Evolutionary conservation across 2,329 filamentous ascomycete species (phyloP).

Genomic region (Stagonosporopsis rhizophila): DNA sequence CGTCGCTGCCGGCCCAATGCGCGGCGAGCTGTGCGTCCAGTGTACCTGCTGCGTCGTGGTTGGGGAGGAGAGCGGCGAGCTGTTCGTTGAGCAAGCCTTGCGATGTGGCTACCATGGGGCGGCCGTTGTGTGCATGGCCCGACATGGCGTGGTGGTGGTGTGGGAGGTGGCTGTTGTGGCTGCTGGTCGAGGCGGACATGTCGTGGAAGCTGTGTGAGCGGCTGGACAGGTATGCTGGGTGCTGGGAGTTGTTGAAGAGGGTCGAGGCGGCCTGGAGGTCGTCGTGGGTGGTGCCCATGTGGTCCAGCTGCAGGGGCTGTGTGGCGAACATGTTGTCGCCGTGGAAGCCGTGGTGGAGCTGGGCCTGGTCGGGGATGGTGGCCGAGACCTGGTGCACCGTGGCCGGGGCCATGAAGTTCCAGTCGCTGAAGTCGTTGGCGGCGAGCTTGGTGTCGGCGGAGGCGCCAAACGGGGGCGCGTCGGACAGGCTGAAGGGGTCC

Average conservation of each 20-base stretch:
- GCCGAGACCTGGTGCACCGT: conserved; percentile 45
- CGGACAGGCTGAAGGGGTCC: conserved; percentile 35
- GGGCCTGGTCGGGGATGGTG: conserved; percentile 45
- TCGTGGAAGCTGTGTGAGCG: conserved; percentile 34
- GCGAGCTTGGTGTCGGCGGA: conserved; percentile 31
- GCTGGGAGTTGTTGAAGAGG: conserved; percentile 44
- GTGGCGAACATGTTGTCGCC: conserved; percentile 28
- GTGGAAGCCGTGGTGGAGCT: conserved; percentile 37
- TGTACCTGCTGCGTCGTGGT: conserved; percentile 36
- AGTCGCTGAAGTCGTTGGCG: conserved; percentile 36
- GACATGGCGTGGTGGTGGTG: conserved; percentile 1
- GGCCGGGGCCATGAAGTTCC: conserved; percentile 40
- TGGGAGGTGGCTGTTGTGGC: background rate
- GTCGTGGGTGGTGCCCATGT: conserved; percentile 37
- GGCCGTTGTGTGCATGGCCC: conserved; percentile 5
- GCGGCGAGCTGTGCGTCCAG: conserved; percentile 40
- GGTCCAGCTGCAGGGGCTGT: conserved; percentile 17
- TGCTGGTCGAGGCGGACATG: background rate
- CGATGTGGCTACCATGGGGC: conserved; percentile 33
- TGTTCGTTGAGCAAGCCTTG: conserved; percentile 41
- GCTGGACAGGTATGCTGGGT: conserved; percentile 30
- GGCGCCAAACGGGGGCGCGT: conserved; percentile 21
- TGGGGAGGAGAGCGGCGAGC: conserved; percentile 39
- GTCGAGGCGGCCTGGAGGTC: conserved; percentile 44
- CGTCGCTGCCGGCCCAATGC: conserved; percentile 34